Evolutionary conservation across 768 basidiomycete species (phyloP), one percentile per base, ranked within the genome.

Genomic region (Myochromella boudieri): DNA sequence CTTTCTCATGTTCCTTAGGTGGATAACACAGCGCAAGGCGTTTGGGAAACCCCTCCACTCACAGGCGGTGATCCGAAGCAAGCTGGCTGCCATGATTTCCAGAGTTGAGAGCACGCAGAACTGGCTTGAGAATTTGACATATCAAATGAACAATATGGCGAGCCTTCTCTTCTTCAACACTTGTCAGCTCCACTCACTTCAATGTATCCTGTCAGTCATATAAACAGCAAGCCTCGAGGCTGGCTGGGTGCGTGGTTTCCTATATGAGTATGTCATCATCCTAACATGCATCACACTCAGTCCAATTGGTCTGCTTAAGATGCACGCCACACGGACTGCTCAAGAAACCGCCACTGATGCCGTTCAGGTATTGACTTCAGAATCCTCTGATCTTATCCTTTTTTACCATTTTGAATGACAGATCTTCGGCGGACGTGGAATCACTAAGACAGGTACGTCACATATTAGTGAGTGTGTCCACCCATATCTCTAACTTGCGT

Each of bases 141-240:
- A 83, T 62, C 91, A 93, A 66, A 91, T 92, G 88, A 82, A 78
- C 62, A 83, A 85, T 48, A 91, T 92, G 91, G 77, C 70, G n/a
- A 48, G 54, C 18, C 6, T 37, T 21, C 22, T 9, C 31, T 9
- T 31, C 20, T 41, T 18, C 25, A 5, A 37, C 21, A 21, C 24
- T 49, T 45, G 17, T 36, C 9, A 27, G 29, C 29, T 42, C 15
- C 20, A 44, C 28, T 44, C 31, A 49, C 17, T 31, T 37, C 11
- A 37, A 22, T 37, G 28, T 22, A 42, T 10, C 39, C 3, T 28
- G 10, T 11, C 47, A 76, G 76, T 78, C 76, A 11, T 87, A 90
- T 66, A 85, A 87, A 62, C 76, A 91, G 57, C 87, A 91, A 64
- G 81, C 87, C 1, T 60, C 74, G 25, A 80, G 83, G 53, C 76